Percentiles rank a stretch among this genome's conserved stretches.
Evolutionary conservation across 176 grass and related monocot species (phyloP).

Genomic region (barley (Hordeum vulgare)): DNA sequence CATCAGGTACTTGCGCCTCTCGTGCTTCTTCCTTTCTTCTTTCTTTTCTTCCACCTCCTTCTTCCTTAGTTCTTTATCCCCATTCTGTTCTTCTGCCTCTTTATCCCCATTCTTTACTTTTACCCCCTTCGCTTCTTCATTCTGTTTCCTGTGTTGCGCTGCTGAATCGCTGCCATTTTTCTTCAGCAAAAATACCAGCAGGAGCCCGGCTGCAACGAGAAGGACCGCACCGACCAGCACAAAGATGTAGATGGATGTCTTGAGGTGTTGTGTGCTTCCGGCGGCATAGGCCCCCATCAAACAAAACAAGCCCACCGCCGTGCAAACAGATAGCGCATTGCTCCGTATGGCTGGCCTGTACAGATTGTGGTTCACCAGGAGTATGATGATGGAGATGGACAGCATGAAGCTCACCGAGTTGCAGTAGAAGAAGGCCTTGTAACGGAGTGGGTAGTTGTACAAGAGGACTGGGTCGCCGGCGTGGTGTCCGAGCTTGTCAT

Average conservation of each 20-base stretch:
- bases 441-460: not conserved
- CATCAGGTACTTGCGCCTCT: too few species aligned
- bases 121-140: too few species aligned
- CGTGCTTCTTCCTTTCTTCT: too few species aligned
- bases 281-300: slow-evolving; percentile 37
- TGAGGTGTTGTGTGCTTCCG: slow-evolving; percentile 12
- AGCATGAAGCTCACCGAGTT: slow-evolving; percentile 47
- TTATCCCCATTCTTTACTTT: too few species aligned
- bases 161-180: too few species aligned
- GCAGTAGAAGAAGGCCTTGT: slow-evolving; percentile 50
- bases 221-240: not conserved
- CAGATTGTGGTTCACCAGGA: slow-evolving; percentile 35
- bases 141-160: too few species aligned
- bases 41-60: too few species aligned
- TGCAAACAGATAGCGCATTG: slow-evolving; percentile 35
- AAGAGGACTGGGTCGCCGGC: slow-evolving; percentile 32
- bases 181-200: not conserved
- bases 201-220: not conserved
- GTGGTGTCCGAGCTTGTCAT: not conserved
- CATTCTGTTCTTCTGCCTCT: too few species aligned
- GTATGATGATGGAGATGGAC: slow-evolving; percentile 30
- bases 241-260: slow-evolving; percentile 32
- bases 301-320: slow-evolving; percentile 11
- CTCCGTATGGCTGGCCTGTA: slow-evolving; percentile 21
- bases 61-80: too few species aligned